Evolutionary conservation across 2,329 filamentous ascomycete genomes (phyloP).

Genomic region (Parastagonospora nodorum): DNA sequence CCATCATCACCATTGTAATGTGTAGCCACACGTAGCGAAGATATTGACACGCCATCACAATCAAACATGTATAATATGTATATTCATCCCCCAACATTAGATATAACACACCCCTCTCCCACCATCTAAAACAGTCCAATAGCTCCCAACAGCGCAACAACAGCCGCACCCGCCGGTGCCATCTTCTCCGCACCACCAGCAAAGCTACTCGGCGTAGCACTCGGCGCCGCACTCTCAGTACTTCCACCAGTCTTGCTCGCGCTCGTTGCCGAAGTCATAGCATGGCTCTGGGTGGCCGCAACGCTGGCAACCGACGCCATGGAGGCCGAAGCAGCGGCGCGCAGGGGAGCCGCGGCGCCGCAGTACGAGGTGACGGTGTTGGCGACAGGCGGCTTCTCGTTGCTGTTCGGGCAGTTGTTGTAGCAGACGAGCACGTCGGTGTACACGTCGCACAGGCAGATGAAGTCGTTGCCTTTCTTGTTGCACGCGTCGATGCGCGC

Average conservation of each 20-base stretch:
- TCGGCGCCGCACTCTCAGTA: slow-evolving; percentile 4
- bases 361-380: slow-evolving; percentile 47
- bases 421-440: slow-evolving; percentile 63
- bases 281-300: slow-evolving; percentile 21
- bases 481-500: slow-evolving; percentile 51
- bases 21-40: too few species aligned
- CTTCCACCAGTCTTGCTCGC: not conserved
- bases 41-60: too few species aligned
- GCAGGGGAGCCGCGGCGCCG: slow-evolving; percentile 47
- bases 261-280: slow-evolving; percentile 7
- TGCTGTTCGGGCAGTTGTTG: slow-evolving; percentile 64
- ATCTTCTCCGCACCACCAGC: slow-evolving; percentile 5
- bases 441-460: slow-evolving; percentile 64
- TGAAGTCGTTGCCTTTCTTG: slow-evolving; percentile 53
- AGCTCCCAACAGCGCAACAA: slow-evolving; percentile 28
- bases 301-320: slow-evolving; percentile 22
- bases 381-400: slow-evolving; percentile 38
- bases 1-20: too few species aligned
- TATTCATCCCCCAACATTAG: not conserved
- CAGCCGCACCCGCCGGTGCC: slow-evolving; percentile 26
- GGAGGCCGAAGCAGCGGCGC: slow-evolving; percentile 23
- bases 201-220: slow-evolving; percentile 5
- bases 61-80: not conserved
- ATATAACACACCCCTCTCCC: not conserved
- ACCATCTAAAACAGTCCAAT: slow-evolving; percentile 21